phyloP scores from a whole-genome alignment of 495 filamentous ascomycete genomes.

The Pseudomonodictys pantanalensis region DNA sequence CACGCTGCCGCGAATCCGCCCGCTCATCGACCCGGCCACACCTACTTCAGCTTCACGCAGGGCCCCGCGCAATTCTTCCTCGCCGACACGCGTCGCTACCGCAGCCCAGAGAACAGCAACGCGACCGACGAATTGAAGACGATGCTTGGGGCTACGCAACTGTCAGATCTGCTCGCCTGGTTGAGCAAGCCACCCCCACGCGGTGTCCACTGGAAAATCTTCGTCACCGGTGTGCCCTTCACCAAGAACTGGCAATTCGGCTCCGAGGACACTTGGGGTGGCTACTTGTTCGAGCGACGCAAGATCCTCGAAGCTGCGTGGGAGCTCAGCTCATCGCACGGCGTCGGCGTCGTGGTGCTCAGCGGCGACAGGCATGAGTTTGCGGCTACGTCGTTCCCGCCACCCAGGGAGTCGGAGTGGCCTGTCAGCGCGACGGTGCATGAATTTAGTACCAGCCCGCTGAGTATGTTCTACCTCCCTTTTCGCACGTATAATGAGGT shows the following conservation, averaged over 20 bases:
- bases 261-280: constrained; percentile 85
- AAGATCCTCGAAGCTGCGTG: constrained; percentile 87
- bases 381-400: constrained; percentile 83
- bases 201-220: constrained; percentile 89
- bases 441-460: constrained; percentile 84
- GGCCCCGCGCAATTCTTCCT: constrained; percentile 93
- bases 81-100: constrained; percentile 86
- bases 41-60: constrained; percentile 82
- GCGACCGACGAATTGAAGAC: constrained; percentile 56
- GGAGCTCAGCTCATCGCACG: constrained; percentile 64
- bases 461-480: constrained; percentile 91
- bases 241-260: constrained; percentile 94
- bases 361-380: constrained; percentile 95
- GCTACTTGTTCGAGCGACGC: constrained; percentile 75
- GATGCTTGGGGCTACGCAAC: constrained; percentile 80
- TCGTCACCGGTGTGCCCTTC: constrained; percentile 85
- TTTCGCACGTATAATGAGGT: constrained; percentile 75
- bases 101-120: constrained; percentile 55
- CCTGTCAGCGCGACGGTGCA: constrained; percentile 61
- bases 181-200: constrained; percentile 63
- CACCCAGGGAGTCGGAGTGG: constrained; percentile 57
- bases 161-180: constrained; percentile 74
- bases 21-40: constrained; percentile 53
- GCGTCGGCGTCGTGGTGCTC: constrained; percentile 76
- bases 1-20: constrained; percentile 84